A percentile compares a stretch with the other conserved stretches of the same genome.
Conservation (phyloP, 1,284 basidiomycete genomes). For the Leccinum pachyderme region DNA sequence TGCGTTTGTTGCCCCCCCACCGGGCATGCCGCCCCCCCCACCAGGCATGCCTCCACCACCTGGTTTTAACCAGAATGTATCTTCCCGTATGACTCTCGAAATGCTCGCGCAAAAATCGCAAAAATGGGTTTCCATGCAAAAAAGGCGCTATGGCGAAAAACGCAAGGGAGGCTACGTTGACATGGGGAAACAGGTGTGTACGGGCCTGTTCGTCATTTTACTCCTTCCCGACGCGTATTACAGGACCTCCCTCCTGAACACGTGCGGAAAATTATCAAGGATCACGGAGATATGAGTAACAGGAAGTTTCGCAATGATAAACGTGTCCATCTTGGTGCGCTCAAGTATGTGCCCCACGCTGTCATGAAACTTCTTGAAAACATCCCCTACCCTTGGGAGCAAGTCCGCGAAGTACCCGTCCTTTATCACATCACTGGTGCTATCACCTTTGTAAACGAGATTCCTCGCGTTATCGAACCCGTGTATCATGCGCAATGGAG, state of each 20-base stretch:
- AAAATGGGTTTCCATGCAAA: constrained; percentile 95
- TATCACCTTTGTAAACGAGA: constrained; percentile 99
- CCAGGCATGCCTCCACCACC: constrained; percentile 57
- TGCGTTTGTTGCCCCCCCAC: constrained; percentile 42
- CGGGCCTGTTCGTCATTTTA: constrained; percentile 12
- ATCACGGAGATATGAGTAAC: constrained; percentile 97
- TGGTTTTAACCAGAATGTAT: constrained; percentile 47
- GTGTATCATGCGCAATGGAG: constrained; percentile 99
- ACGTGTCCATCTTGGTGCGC: constrained; percentile 95
- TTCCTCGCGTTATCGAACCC: constrained; percentile 95
- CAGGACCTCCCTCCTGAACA: constrained; percentile 91
- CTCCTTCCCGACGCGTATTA: constrained; percentile 4
- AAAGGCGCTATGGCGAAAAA: constrained; percentile 87
- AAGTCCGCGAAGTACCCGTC: constrained; percentile 95
- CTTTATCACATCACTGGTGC: constrained; percentile 99
- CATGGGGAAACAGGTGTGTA: constrained; percentile 85
- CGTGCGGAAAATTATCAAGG: constrained; percentile 96
- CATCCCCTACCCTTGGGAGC: constrained; percentile 99
- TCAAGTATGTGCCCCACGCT: constrained; percentile 99
- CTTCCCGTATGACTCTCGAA: constrained; percentile 72
- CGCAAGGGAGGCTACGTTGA: constrained; percentile 87
- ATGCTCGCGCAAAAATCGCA: constrained; percentile 81
- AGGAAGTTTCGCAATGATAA: constrained; percentile 98
- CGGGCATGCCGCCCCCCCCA: constrained; percentile 60
- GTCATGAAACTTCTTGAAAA: constrained; percentile 99